These are phyloP conservation scores for Reticulascus tulasneorum DNA, from an alignment of 2,329 filamentous ascomycete species.

Conservation along the genomic window DNA sequence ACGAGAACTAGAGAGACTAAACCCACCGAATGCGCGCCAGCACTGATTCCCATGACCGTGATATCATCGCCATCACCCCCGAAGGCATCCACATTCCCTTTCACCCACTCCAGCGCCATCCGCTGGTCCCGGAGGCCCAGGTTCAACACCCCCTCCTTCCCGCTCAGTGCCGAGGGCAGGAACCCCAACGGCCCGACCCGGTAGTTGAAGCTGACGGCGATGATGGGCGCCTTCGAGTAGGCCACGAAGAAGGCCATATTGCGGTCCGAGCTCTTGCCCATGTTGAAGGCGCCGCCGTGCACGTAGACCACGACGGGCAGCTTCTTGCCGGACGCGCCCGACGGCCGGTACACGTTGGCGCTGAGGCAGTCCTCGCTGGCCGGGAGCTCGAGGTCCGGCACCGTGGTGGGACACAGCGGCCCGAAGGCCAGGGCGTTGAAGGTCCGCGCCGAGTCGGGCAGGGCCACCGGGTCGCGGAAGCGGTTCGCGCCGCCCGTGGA, in stretches of 20 bases:
- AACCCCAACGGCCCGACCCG: slow-evolving; percentile 68
- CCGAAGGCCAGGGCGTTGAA: slow-evolving; percentile 33
- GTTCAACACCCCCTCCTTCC: slow-evolving; percentile 55
- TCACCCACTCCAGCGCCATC: slow-evolving; percentile 56
- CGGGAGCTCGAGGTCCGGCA: slow-evolving; percentile 19
- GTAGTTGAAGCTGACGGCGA: slow-evolving; percentile 60
- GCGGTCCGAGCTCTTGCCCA: slow-evolving; percentile 47
- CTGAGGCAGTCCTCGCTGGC: slow-evolving; percentile 50
- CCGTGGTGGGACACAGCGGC: slow-evolving; percentile 30
- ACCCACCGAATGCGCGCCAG: slow-evolving; percentile 58
- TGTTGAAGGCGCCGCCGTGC: slow-evolving; percentile 62
- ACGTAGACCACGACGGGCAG: slow-evolving; percentile 54
- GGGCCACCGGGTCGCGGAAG: slow-evolving; percentile 37
- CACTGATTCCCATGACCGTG: slow-evolving; percentile 58
- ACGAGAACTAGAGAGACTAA: slow-evolving; percentile 6
- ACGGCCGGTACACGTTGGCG: slow-evolving; percentile 45
- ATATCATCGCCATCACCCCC: slow-evolving; percentile 56
- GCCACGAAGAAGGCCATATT: slow-evolving; percentile 60
- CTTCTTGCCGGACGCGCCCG: slow-evolving; percentile 16
- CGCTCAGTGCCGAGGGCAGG: slow-evolving; percentile 50
- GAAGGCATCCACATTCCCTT: slow-evolving; percentile 54
- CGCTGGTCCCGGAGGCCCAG: slow-evolving; percentile 62
- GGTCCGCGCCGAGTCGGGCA: slow-evolving; percentile 19
- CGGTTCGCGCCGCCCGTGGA: slow-evolving; percentile 35
- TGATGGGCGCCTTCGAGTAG: slow-evolving; percentile 47